Base-by-base conservation (phyloP, 2,329 filamentous ascomycete species). In the Calonectria crousiana region DNA sequence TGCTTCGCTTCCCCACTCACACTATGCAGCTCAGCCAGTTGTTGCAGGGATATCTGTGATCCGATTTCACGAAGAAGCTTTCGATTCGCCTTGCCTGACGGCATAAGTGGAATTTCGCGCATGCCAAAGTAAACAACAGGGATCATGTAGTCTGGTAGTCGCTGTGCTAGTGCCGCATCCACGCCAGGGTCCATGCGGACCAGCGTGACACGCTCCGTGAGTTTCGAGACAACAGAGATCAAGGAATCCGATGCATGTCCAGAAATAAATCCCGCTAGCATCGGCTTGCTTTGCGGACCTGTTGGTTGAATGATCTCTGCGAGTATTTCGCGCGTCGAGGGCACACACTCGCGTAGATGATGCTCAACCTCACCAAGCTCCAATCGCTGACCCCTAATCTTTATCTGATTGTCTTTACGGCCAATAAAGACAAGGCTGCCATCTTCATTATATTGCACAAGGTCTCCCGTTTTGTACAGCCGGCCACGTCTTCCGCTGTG, bases 371-470 rank as follows among this genome's bases (percentile, higher is more conserved):
- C 82, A 1, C 73, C 78, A 8, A 90, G 84, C 82, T 90, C 92
- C 58, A 91, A 84, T 65, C 90, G 82, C 74, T 88, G 91, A 14
- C 92, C 92, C 18, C 87, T 86, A 13, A 92, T 81, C 81, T 92
- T 92, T 56, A 92, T 86, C 78, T 92, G 90, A 0, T 85, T 85
- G 75, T 92, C 90, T 75, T 90, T 90, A 14, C 90, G 84, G 47
- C 89, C 89, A 41, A 89, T 77, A 64, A 85, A 89, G 0, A 83
- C 76, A 8, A 89, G 78, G 34, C 78, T 79, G 2, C 86, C 85
- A 62, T 88, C 84, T 0, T 80, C 76, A 47, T 85, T 79, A 38
- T 88, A 88, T 53, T 79, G 81, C 6, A 82, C 88, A 8, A 89
- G 81, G 74, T 89, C 88, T 6, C 88, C 88, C 2, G 88, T 88